Percentiles rank a stretch among this genome's conserved stretches.
Evolutionary conservation across 1,284 basidiomycete species (phyloP).

Genomic region (Neolentinus lepideus): DNA sequence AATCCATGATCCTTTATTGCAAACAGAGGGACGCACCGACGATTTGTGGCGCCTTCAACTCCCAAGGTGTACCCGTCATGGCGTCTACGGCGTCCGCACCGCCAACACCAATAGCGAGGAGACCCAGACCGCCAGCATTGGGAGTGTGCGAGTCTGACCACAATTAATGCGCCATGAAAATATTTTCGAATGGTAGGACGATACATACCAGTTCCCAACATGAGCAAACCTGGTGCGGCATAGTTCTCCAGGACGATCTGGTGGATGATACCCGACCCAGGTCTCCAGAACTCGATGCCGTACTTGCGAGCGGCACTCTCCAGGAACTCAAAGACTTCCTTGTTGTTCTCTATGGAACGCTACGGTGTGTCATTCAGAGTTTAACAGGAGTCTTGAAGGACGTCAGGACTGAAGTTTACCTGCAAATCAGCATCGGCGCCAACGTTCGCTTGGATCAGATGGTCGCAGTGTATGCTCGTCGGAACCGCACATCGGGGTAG

Average conservation of each 20-base stretch:
- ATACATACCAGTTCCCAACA: slow-evolving; percentile 75
- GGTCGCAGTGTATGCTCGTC: slow-evolving; percentile 92
- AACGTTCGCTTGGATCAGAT: slow-evolving; percentile 86
- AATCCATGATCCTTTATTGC: not conserved
- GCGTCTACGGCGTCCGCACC: slow-evolving; percentile 99
- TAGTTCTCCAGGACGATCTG: slow-evolving; percentile 99
- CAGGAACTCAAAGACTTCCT: slow-evolving; percentile 98
- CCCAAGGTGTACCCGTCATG: slow-evolving; percentile 98
- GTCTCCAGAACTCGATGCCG: slow-evolving; percentile 93
- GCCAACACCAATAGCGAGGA: slow-evolving; percentile 97
- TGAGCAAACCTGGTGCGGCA: slow-evolving; percentile 83
- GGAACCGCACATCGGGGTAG: slow-evolving; percentile 82
- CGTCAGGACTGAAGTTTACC: no score
- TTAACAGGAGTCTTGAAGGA: slow-evolving; percentile 2
- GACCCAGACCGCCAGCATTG: slow-evolving; percentile 96
- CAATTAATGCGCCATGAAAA: no score
- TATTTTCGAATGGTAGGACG: no score
- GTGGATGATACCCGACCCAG: slow-evolving; percentile 95
- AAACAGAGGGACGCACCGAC: slow-evolving; percentile 48
- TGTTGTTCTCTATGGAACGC: slow-evolving; percentile 84
- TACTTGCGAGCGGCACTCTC: slow-evolving; percentile 94
- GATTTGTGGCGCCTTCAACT: slow-evolving; percentile 90
- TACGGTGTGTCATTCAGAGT: not conserved
- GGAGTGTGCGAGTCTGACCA: slow-evolving; percentile 98
- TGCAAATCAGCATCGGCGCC: slow-evolving; percentile 82